Conservation (phyloP, 352 stramenopile species). For the Phytophthora palmivora region DNA sequence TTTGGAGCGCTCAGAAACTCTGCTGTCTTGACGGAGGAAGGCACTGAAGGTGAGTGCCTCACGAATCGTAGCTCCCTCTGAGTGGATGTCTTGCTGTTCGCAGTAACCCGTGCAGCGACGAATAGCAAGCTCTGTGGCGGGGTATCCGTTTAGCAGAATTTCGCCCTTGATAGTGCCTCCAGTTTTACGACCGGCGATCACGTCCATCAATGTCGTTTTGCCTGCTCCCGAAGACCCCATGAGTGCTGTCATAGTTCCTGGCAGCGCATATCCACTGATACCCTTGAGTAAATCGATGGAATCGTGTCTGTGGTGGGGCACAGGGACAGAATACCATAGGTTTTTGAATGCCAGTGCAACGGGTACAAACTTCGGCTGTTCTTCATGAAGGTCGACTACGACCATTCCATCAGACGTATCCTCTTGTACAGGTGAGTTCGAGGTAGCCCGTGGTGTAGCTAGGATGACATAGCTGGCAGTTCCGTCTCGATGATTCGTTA, state of each 20-base stretch:
- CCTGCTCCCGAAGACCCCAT: neutral
- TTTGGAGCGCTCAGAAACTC: too few relatives aligned
- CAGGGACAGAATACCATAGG: neutral
- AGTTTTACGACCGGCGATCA: neutral
- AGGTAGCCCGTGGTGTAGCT: too few relatives aligned
- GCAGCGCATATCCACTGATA: neutral
- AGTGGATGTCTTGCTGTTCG: too few relatives aligned
- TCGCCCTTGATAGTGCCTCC: neutral
- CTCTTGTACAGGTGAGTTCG: too few relatives aligned
- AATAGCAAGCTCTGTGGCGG: neutral
- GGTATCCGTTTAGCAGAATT: neutral
- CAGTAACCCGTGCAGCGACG: too few relatives aligned
- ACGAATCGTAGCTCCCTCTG: too few relatives aligned
- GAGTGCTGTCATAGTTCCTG: neutral
- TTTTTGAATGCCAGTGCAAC: conserved; percentile 31
- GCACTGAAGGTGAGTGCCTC: too few relatives aligned
- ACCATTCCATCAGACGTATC: too few relatives aligned
- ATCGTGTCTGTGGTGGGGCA: conserved; percentile 11
- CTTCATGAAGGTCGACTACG: too few relatives aligned
- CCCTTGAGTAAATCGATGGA: conserved; percentile 75
- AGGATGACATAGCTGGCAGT: too few relatives aligned
- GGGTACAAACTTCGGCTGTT: conserved; percentile 21
- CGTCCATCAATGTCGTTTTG: neutral
- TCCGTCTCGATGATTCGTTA: too few relatives aligned
- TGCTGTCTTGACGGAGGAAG: too few relatives aligned